These are phyloP conservation scores for Exophiala phaeomuriformis DNA, from an alignment of 2,329 filamentous ascomycete species.

Conservation along the genomic window DNA sequence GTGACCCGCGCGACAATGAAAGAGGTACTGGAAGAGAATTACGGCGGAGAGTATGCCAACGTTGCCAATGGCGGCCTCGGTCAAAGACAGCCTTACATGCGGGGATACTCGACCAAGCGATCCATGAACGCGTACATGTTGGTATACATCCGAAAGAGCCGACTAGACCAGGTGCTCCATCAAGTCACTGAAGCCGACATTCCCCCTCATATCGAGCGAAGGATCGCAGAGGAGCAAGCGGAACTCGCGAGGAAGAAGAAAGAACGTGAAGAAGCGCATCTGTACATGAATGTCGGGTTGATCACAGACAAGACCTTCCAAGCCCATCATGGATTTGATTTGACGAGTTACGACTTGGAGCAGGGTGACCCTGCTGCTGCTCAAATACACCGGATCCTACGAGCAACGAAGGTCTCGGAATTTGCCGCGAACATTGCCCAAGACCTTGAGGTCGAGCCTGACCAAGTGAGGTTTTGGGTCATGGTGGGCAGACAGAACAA, in stretches of 20 bases:
- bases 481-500: slow-evolving; percentile 99
- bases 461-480: slow-evolving; percentile 75
- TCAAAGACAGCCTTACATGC: slow-evolving; percentile 57
- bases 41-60: slow-evolving; percentile 71
- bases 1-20: slow-evolving; percentile 89
- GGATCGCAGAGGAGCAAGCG: slow-evolving; percentile 74
- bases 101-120: slow-evolving; percentile 57
- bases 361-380: slow-evolving; percentile 62
- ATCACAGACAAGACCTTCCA: slow-evolving; percentile 76
- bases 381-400: slow-evolving; percentile 63
- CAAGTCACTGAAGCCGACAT: slow-evolving; percentile 70
- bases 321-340: slow-evolving; percentile 74
- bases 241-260: slow-evolving; percentile 69
- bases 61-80: slow-evolving; percentile 50
- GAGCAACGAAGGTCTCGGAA: slow-evolving; percentile 67
- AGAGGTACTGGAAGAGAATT: slow-evolving; percentile 94
- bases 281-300: slow-evolving; percentile 79
- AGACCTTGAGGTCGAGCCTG: slow-evolving; percentile 61
- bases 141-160: slow-evolving; percentile 87
- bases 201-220: slow-evolving; percentile 69
- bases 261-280: slow-evolving; percentile 86
- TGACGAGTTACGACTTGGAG: slow-evolving; percentile 61
- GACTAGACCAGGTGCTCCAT: slow-evolving; percentile 73
- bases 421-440: slow-evolving; percentile 64
- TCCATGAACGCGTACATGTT: slow-evolving; percentile 95